Evolutionary conservation across 306 rosid genomes (phyloP), one percentile per base, ranked within the genome.

Genomic region (Cicer cuneatum): DNA sequence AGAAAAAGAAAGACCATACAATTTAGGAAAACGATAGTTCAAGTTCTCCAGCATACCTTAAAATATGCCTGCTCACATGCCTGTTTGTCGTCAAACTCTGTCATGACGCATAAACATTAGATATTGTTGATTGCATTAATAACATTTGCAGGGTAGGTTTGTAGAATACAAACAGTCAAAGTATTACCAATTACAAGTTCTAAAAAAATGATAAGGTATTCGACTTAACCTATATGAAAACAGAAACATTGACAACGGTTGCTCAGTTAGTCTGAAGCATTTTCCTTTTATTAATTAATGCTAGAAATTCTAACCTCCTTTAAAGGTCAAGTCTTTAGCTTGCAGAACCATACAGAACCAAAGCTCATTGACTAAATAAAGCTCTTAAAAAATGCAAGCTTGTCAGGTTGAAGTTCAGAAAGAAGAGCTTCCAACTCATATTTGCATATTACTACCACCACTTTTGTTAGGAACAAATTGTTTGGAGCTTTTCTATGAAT

Each of bases 31-130:
- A 35, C 42, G 16, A 56, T 15, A 64, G 21, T 66, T 60, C 29
- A 33, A 75, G 15, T 39, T 10, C 58, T 83, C 57, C 68, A 56
- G 73, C 86, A 42, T 74, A 94, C 99, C 99, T 94, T 94, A 73
- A 85, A 94, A 89, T 92, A 94, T 54, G 99, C 96, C 67, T 89
- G 89, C 82, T 94, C 98, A 78, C 99, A 94, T 35, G 96, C 83
- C 67, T 66, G 83, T 42, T 69, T 73, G 56, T 83, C 81, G 76
- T 94, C 99, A 80, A 94, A 94, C 83, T 92, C 95, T 94, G 97
- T 69, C 77, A 73, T 49, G 37, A 68, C 1, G 19, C 54, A 77
- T 33, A 79, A 78, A 65, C 54, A 81, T 84, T 56, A 82, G 74
- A 75, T 39, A 57, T 15, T 43, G 21, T 76, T 66, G 71, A 47